A percentile compares a stretch with the other conserved stretches of the same genome.
These are phyloP conservation scores for Candida suzukii DNA, from an alignment of 805 yeast species.

Conservation along the genomic window DNA sequence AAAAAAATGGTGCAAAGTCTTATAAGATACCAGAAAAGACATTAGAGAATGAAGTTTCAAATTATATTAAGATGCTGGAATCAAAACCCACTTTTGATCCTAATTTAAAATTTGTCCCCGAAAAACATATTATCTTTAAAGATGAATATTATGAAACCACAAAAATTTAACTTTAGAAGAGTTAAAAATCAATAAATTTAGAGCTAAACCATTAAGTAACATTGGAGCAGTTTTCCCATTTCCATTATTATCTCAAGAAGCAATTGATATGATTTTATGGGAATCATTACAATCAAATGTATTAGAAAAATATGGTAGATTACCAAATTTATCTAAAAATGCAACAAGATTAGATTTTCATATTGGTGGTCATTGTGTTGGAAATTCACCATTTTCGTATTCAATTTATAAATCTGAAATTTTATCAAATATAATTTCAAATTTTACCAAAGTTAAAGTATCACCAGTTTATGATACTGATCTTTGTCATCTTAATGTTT, in stretches of 20 bases:
- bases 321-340: constrained; percentile 22
- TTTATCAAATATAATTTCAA: constrained; percentile 37
- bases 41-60: constrained; percentile 15
- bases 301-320: constrained; percentile 35
- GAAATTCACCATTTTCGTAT: constrained; percentile 35
- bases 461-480: constrained; percentile 43
- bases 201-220: constrained; percentile 22
- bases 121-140: constrained; percentile 28
- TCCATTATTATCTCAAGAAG: constrained; percentile 52
- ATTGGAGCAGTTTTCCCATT: constrained; percentile 48
- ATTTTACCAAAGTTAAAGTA: constrained; percentile 43
- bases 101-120: constrained; percentile 28
- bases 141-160: constrained; percentile 29
- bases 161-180: constrained; percentile 29
- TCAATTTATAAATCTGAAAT: constrained; percentile 47
- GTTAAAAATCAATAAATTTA: constrained; percentile 26
- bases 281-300: constrained; percentile 39
- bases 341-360: constrained; percentile 34
- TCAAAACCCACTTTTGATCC: constrained; percentile 21
- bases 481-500: constrained; percentile 42
- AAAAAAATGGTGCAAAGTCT: constrained; percentile 10
- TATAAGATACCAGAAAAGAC: constrained; percentile 18
- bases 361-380: constrained; percentile 42
- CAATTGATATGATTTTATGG: constrained; percentile 45
- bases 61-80: constrained; percentile 12